phyloP scores from a whole-genome alignment of 805 yeast species.

The Saccharomyces jurei region DNA sequence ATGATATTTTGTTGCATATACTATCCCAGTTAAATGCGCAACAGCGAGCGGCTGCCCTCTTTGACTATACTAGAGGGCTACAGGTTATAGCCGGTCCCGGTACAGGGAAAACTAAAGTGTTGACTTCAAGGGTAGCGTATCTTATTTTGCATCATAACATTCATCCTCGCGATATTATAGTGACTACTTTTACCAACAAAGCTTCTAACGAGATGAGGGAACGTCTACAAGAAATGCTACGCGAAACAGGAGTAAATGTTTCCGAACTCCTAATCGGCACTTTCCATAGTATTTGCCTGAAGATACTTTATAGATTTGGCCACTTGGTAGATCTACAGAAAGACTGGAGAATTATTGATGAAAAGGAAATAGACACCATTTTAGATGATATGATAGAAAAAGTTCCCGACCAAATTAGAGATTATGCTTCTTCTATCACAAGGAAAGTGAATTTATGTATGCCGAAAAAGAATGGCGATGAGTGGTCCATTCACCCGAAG shows the following conservation, averaged over 20 bases:
- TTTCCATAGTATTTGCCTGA: slow-evolving; percentile 74
- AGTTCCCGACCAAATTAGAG: slow-evolving; percentile 29
- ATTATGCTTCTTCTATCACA: slow-evolving; percentile 23
- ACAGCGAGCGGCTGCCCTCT: slow-evolving; percentile 40
- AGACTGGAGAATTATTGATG: slow-evolving; percentile 52
- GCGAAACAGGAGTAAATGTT: slow-evolving; percentile 28
- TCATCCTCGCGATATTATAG: slow-evolving; percentile 58
- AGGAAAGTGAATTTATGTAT: slow-evolving; percentile 25
- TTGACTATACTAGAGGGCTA: slow-evolving; percentile 34
- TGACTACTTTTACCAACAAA: slow-evolving; percentile 87
- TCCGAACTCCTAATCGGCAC: slow-evolving; percentile 67
- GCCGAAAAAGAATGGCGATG: slow-evolving; percentile 19
- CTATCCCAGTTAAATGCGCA: slow-evolving; percentile 29
- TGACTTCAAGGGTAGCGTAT: slow-evolving; percentile 71
- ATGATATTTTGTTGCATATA: background rate
- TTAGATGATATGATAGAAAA: slow-evolving; percentile 31
- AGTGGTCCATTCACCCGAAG: slow-evolving; percentile 36
- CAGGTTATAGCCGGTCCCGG: slow-evolving; percentile 63
- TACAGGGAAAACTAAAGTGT: slow-evolving; percentile 74
- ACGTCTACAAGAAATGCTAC: slow-evolving; percentile 40
- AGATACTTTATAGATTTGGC: slow-evolving; percentile 52
- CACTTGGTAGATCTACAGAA: slow-evolving; percentile 35
- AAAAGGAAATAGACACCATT: slow-evolving; percentile 42
- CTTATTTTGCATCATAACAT: slow-evolving; percentile 45
- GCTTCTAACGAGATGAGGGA: slow-evolving; percentile 83